Conservation (phyloP, 345 rosid genomes). For the Citropsis articulata region DNA sequence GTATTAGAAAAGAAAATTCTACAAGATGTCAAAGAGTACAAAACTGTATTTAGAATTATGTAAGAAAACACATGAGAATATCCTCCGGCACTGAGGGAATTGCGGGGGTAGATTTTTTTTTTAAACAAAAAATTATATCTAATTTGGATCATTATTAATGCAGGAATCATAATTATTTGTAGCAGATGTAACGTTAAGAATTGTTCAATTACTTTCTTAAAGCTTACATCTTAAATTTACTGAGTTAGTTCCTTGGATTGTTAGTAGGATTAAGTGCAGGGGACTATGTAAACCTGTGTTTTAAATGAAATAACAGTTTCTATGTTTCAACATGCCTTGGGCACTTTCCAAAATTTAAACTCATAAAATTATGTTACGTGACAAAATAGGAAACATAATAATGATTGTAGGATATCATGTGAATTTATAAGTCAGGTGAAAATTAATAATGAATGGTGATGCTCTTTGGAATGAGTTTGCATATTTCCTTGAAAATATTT, state of each 20-base stretch:
- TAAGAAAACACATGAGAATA: not conserved
- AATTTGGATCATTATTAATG: not conserved
- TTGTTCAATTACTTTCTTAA: not conserved
- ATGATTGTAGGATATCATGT: no score
- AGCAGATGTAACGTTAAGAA: not conserved
- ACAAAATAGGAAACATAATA: not conserved
- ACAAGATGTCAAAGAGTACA: not conserved
- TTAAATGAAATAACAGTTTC: not conserved
- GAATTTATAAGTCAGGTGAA: not conserved
- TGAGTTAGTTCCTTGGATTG: not conserved
- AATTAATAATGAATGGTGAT: not conserved
- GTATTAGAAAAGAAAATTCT: not conserved
- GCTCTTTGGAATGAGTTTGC: not conserved
- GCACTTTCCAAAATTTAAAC: not conserved
- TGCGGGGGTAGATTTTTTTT: not conserved
- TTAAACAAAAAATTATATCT: not conserved
- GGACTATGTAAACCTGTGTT: not conserved
- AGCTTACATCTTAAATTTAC: not conserved
- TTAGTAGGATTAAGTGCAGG: not conserved
- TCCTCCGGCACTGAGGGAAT: not conserved
- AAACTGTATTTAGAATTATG: not conserved
- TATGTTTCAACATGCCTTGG: not conserved
- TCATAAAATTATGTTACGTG: not conserved
- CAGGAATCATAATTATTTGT: no score
- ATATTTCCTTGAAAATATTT: no score